Evolutionary conservation across 257 asterid species (phyloP).

Genomic region (Solanum appendiculatum): DNA sequence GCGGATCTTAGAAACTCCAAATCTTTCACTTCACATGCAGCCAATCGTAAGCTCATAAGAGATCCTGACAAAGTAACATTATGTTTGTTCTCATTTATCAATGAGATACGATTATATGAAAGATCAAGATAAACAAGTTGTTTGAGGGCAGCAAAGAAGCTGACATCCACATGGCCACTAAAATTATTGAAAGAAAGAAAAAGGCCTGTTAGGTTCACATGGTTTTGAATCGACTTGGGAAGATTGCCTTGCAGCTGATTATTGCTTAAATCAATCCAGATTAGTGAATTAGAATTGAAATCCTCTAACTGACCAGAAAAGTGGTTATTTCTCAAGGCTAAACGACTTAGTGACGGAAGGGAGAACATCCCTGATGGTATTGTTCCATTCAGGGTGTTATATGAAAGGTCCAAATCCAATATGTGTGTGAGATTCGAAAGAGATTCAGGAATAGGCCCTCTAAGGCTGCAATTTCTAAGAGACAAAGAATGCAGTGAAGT

Average conservation of each 20-base stretch:
- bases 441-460: not conserved
- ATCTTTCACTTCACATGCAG: not conserved
- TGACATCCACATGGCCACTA: not conserved
- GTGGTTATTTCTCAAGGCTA: not conserved
- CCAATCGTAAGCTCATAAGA: accelerated
- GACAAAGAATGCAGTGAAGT: not conserved
- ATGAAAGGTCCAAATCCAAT: not conserved
- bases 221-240: not conserved
- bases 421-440: not conserved
- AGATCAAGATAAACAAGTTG: accelerated
- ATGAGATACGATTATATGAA: not conserved
- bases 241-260: not conserved
- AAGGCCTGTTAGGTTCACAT: not conserved
- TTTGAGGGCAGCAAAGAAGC: not conserved
- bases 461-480: not conserved
- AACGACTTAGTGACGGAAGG: not conserved
- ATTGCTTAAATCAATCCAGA: not conserved
- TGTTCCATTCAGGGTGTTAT: not conserved
- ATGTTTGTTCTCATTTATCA: not conserved
- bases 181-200: not conserved
- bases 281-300: not conserved
- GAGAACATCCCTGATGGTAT: not conserved
- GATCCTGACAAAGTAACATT: not conserved
- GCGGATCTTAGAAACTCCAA: not conserved
- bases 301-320: not conserved